Base-by-base conservation (phyloP, 768 basidiomycete genomes). In the Lactifluus piperatus region DNA sequence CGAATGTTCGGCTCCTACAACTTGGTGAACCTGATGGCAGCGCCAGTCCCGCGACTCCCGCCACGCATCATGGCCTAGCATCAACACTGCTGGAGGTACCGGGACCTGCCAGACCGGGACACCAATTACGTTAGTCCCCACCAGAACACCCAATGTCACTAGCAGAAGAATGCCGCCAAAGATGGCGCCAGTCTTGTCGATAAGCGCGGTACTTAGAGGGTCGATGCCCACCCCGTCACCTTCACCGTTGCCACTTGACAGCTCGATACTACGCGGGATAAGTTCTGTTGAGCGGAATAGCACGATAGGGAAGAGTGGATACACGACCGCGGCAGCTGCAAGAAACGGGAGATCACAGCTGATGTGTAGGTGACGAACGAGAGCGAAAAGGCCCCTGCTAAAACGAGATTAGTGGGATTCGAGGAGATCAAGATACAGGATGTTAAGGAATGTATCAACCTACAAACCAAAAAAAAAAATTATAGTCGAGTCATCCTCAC, bases 391-490 rank as follows among this genome's bases (percentile, higher is more conserved):
- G 91, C 91, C 53, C 91, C 91, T 50, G 91, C 88, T 24, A 97
- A 83, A 47, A 98, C 88, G 22, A 97, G 85, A 67, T 97, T 1
- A 97, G n/a, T n/a, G n/a, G n/a, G n/a, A n/a, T n/a, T n/a, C n/a
- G n/a, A n/a, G n/a, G n/a, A n/a, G n/a, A n/a, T 91, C 6, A 83
- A 73, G 0, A 81, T 74, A n/a, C 77, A 77, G 16, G 76, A 78
- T 7, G 78, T 80, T 73, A 55, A 22, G n/a, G 3, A 4, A 14
- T 24, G 3, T 26, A 46, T 60, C 11, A 57, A 49, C 2, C 18
- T 10, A 18, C 9, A 39, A 20, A 9, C n/a, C n/a, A n/a, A n/a
- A n/a, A 16, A 24, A 29, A n/a, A n/a, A n/a, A n/a, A n/a, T n/a
- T n/a, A n/a, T n/a, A 8, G n/a, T 7, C 16, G 18, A 84, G 4